Conservation (phyloP, 768 basidiomycete species). For the Boletellus sp. region DNA sequence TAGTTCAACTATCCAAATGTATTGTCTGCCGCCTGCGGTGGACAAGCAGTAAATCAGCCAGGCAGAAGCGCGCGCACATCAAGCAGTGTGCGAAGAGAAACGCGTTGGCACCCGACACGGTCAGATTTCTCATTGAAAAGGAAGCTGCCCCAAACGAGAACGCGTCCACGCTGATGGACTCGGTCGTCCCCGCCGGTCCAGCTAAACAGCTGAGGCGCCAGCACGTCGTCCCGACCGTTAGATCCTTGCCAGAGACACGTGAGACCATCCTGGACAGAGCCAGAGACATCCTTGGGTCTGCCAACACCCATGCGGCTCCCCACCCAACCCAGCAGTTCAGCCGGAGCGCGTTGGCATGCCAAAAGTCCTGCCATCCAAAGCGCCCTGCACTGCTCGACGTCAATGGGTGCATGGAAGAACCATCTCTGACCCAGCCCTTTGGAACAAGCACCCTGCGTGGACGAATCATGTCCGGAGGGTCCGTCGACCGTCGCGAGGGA, state of each 20-base stretch:
- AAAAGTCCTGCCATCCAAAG: neutral
- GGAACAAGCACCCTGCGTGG: constrained; percentile 35
- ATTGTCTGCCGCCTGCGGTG: constrained; percentile 62
- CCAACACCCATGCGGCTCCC: constrained; percentile 3
- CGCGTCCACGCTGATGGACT: constrained; percentile 49
- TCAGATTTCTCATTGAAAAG: constrained; percentile 48
- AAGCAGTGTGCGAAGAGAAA: constrained; percentile 64
- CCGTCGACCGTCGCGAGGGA: neutral
- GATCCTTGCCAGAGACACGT: constrained; percentile 46
- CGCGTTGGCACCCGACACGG: constrained; percentile 49
- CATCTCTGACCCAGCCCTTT: constrained; percentile 39
- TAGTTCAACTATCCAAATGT: constrained; percentile 52
- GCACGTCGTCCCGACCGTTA: constrained; percentile 41
- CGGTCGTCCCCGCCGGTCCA: constrained; percentile 44
- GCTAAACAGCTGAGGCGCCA: constrained; percentile 44
- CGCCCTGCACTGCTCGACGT: neutral
- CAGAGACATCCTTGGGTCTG: constrained; percentile 29
- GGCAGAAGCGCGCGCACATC: constrained; percentile 67
- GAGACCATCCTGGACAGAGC: constrained; percentile 39
- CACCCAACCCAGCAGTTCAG: constrained; percentile 34
- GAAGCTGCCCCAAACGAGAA: constrained; percentile 34
- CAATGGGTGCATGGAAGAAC: constrained; percentile 4
- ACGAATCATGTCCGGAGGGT: too few relatives aligned
- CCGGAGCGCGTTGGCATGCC: constrained; percentile 27
- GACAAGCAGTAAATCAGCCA: constrained; percentile 63